phyloP scores from a whole-genome alignment of 176 grass and related monocot species.

The Carex myosuroides region DNA sequence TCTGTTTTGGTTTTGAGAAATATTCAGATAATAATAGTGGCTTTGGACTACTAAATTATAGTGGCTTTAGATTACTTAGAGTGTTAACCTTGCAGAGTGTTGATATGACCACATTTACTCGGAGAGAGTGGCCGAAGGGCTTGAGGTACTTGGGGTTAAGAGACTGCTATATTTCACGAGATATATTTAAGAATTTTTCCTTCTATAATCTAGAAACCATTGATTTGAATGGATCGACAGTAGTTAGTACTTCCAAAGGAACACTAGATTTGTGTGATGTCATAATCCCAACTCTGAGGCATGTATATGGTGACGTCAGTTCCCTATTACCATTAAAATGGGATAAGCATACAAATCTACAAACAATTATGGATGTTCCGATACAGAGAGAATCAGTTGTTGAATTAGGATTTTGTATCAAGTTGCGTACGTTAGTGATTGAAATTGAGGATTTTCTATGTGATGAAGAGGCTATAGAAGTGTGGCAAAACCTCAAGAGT shows the following conservation, averaged over 20 bases:
- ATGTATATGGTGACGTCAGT: neutral
- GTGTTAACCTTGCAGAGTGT: neutral
- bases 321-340: too few relatives aligned
- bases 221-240: neutral
- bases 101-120: too few relatives aligned
- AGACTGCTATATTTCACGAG: neutral
- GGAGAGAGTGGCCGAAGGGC: neutral
- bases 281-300: neutral
- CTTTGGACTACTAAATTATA: neutral
- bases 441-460: rapidly evolving
- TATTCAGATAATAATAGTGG: rapidly evolving
- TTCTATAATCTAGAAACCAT: neutral
- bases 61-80: neutral
- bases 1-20: neutral
- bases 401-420: too few relatives aligned
- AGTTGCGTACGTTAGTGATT: too few relatives aligned
- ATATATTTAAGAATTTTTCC: too few relatives aligned
- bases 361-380: too few relatives aligned
- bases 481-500: too few relatives aligned
- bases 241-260: rapidly evolving
- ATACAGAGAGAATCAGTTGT: too few relatives aligned
- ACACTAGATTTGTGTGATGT: too few relatives aligned
- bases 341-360: too few relatives aligned
- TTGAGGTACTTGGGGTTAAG: conserved; percentile 7
- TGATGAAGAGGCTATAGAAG: too few relatives aligned